Evolutionary conservation across 73 alveolate genomes (phyloP), one percentile per base, ranked within the genome.

Genomic region (Paramecium bursaria): DNA sequence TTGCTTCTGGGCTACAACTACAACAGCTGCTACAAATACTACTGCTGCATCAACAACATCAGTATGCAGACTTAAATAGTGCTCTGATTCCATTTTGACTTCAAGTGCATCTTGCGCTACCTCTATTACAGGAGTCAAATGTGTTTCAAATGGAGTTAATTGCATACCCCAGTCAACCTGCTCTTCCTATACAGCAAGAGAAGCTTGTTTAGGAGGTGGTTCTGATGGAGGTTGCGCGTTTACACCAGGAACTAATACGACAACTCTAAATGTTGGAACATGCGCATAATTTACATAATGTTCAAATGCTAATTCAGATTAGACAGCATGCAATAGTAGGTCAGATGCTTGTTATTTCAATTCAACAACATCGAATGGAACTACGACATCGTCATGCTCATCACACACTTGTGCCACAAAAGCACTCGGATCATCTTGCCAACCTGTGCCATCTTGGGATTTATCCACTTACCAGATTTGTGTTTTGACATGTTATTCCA

Each of bases 191-290:
- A 67, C 26, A 31, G 44, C 82, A 2, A 67, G 21, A 7, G 44
- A 21, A n/a, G 82, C 82, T 3, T 67, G 82, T 67, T 39, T 39
- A 21, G 15, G 60, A 39, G 82, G 82, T 14, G 82, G 82, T 21
- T 0, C 33, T 5, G 82, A 67, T 67, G 82, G 82, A 35, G 9
- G 22, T 39, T 67, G 82, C 21, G 82, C 44, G 2, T 67, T 67
- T 44, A 67, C 82, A 15, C 61, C 82, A 15, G 33, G 60, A 5
- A 35, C 21, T 6, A 67, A 7, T 67, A 57, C 33, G 33, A 14
- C 46, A 7, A 39, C 49, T n/a, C n/a, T n/a, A n/a, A 31, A 67
- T 15, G 27, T 1, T 33, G 82, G 82, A 14, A 35, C 25, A 4
- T 67, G 82, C 33, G 39, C 82, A 10, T n/a, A 39, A 9, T 39